Evolutionary conservation across 163 green algal genomes (phyloP), one percentile per base, ranked within the genome.

Genomic region (Scenedesmus sp.): DNA sequence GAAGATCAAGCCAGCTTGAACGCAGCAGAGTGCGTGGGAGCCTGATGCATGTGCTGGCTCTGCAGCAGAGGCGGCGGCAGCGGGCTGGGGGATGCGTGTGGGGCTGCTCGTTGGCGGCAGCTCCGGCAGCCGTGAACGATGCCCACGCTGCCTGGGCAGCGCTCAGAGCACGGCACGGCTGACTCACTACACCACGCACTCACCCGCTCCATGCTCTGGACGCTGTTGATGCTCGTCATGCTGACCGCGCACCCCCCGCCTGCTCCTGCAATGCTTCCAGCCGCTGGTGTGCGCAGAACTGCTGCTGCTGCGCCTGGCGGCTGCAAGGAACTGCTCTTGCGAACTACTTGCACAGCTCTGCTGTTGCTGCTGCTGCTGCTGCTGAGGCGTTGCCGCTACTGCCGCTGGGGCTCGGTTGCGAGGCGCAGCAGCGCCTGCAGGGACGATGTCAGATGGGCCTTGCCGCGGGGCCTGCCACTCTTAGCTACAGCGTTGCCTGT

Each of bases 401-500:
- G n/a, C 44, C 37, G 42, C 68, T 68, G 61, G 68, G 37, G 18
- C 10, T 76, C 40, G 30, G 24, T 56, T 24, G 53, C 76, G 20
- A 91, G 22, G 56, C 79, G 16, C 30, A 86, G 76, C 35, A 91
- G 79, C 35, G 78, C 81, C 40, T 87, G 35, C 12, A 91, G 40
- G 2, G 53, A 40, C 20, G 43, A 18, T 12, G 76, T 43, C 3
- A 91, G n/a, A 59, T 91, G 79, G 15, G 40, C 15, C 59, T 70
- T 80, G 87, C 61, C n/a, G 13, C 78, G 26, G 7, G 87, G 87
- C 30, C 72, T 72, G 13, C 87, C 87, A 42, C 56, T 91, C 30
- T 91, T 91, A 18, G 87, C 87, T 43, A 91, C 35, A 22, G 87
- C 87, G 24, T 68, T 13, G 43, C 87, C 87, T 82, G 78, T 35